Base-by-base conservation (phyloP, 2,329 filamentous ascomycete genomes). In the Trichoderma koningiopsis region DNA sequence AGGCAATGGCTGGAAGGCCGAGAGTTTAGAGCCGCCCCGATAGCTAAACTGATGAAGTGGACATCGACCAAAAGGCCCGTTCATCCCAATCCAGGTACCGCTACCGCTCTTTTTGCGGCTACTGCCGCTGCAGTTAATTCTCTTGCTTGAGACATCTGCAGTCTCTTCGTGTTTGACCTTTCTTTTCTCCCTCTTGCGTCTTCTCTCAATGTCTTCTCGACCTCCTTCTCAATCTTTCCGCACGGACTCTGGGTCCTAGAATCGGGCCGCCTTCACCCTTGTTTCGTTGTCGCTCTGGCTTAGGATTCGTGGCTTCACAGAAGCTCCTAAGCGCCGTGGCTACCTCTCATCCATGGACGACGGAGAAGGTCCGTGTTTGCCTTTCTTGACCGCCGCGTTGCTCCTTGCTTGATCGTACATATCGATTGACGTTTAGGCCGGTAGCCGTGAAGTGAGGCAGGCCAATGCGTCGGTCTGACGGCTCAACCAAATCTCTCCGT, bases 241-340 rank as follows among this genome's bases (percentile, higher is more conserved):
- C 66, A 61, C 66, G 58, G 66, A 68, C 66, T 56, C 66, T 56
- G 66, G 58, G 59, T 56, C 58, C 55, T 29, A 58, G 52, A 58
- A 58, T 59, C 24, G 40, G 63, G 55, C 40, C 40, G n/a, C 63
- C 57, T 37, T 57, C 53, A 67, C 63, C 53, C 63, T 58, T 59
- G 55, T 47, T 67, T 49, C n/a, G 55, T 27, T 22, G 27, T 55
- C 53, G 29, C 27, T 58, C 22, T 37, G 19, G 29, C 55, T 37
- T 22, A 47, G 55, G 27, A 35, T 67, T 47, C n/a, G 55, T 59
- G 63, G 31, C 63, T 67, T 67, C 63, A 27, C 55, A 52, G 24
- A 52, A 29, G 22, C 55, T 67, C n/a, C 29, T 59, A 67, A 67
- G 55, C 63, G 55, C 55, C 37, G 37, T 59, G 55, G 63, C 55